Base-by-base conservation (phyloP, 75 land plant species). In the Picea glauca region DNA sequence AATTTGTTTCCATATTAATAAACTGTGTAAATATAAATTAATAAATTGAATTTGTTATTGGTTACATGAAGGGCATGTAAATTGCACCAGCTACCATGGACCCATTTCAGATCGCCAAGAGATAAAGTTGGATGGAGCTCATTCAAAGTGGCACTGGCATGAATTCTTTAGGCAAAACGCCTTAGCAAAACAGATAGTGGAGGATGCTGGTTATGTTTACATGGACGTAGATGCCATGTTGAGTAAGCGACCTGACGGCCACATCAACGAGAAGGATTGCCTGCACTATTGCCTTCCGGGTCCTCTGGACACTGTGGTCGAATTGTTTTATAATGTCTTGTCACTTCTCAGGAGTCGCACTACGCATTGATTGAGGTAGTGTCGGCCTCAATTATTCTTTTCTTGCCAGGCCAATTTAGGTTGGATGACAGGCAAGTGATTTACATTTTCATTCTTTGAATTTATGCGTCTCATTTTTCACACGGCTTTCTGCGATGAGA, bases 211-310 rank as follows among this genome's bases (percentile, higher is more conserved):
- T 11, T 77, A 77, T 31, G 23, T 81, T 43, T 77, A 81, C 56
- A 77, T 81, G 79, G 79, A 81, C 58, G 83, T 60, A 58, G 79
- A 77, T 62, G 60, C 18, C 35, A 76, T 81, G 79, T 26, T 81
- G 26, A 77, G 79, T 26, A 63, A 57, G 83, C 58, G 83, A 6
- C 79, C 83, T 3, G 83, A 81, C 18, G 74, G 78, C 1, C 83
- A 81, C 15, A n/a, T 70, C 26, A 58, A 58, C 5, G 15, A 58
- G 14, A 63, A 59, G 13, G 83, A 81, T 38, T 81, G 83, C 74
- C 58, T 81, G 9, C 83, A 81, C 17, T 81, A 81, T n/a, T 77
- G 79, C 40, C 38, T 81, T 31, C 83, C 83, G 0, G 83, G 83
- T 20, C 83, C 83, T 81, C 21, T 77, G 4, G 83, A 81, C 40